These are phyloP conservation scores for Colletotrichum tropicale DNA, from an alignment of 2,329 filamentous ascomycete species.

Conservation along the genomic window DNA sequence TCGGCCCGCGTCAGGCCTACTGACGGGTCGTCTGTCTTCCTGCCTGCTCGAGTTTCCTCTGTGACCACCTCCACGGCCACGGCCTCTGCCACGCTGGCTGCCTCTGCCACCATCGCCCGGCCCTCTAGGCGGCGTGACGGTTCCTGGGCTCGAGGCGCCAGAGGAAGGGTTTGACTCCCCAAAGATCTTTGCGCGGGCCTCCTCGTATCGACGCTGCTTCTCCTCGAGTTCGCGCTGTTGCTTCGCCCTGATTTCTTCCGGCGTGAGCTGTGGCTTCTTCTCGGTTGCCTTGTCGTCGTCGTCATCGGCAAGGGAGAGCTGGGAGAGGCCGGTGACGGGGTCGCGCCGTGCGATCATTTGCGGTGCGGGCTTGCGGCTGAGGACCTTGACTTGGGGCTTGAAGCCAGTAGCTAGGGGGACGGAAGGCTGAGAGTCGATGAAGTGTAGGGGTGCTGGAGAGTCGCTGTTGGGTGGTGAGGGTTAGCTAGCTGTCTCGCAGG, in stretches of 20 bases:
- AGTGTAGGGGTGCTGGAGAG: constrained; percentile 75
- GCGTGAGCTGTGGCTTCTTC: constrained; percentile 67
- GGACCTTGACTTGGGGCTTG: constrained; percentile 82
- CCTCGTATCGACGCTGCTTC: constrained; percentile 89
- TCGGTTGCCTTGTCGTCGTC: constrained; percentile 68
- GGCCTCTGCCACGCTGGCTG: constrained; percentile 45
- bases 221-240: constrained; percentile 84
- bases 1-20: constrained; percentile 21
- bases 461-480: constrained; percentile 56
- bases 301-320: constrained; percentile 52
- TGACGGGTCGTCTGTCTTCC: constrained; percentile 29
- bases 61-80: constrained; percentile 48
- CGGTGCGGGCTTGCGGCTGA: constrained; percentile 78
- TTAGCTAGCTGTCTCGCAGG: not conserved
- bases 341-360: constrained; percentile 64
- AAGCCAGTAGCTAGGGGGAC: constrained; percentile 73
- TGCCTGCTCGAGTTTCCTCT: constrained; percentile 32
- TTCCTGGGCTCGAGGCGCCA: constrained; percentile 66
- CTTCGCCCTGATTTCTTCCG: constrained; percentile 78
- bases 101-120: constrained; percentile 44
- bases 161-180: constrained; percentile 64
- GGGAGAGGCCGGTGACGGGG: constrained; percentile 51
- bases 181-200: constrained; percentile 86
- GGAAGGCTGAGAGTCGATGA: constrained; percentile 67
- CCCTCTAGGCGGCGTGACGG: constrained; percentile 61